These are phyloP conservation scores for Nasturtium officinale DNA, from an alignment of 345 rosid genomes.

Conservation along the genomic window DNA sequence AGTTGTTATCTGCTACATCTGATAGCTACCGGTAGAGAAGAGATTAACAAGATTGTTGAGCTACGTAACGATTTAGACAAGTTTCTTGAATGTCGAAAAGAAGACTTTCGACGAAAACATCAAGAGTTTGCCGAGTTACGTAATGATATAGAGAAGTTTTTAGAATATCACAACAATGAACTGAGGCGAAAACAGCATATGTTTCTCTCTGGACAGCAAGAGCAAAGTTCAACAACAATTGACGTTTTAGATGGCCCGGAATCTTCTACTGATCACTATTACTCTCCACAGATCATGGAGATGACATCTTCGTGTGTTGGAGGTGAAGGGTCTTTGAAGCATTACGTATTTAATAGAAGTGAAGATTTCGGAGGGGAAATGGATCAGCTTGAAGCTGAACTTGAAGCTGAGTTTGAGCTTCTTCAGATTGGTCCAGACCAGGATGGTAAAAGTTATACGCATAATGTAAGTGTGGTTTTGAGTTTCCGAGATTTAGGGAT, in stretches of 20 bases:
- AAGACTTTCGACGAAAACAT: constrained; percentile 37
- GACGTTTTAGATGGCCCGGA: constrained; percentile 42
- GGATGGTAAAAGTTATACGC: constrained; percentile 27
- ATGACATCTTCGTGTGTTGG: constrained; percentile 28
- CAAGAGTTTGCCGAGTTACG: constrained; percentile 45
- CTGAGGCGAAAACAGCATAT: constrained; percentile 1
- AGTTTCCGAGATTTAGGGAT: not conserved
- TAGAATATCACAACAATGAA: constrained; percentile 46
- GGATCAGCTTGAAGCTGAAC: constrained; percentile 74
- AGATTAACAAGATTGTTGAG: constrained; percentile 57
- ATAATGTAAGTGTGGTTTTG: constrained; percentile 42
- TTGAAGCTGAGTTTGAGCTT: constrained; percentile 66
- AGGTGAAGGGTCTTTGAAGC: constrained; percentile 42
- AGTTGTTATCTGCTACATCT: constrained; percentile 59
- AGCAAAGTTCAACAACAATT: constrained; percentile 28
- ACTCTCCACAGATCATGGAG: constrained; percentile 34
- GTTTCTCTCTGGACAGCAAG: constrained; percentile 17
- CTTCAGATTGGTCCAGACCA: constrained; percentile 58
- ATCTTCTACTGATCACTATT: constrained; percentile 37
- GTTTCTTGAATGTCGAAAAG: constrained; percentile 47
- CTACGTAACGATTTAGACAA: constrained; percentile 56
- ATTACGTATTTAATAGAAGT: constrained; percentile 32
- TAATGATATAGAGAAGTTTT: constrained; percentile 53
- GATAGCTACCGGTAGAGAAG: constrained; percentile 57
- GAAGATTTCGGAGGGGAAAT: constrained; percentile 53